These are phyloP conservation scores for Leccinum incarnatum DNA, from an alignment of 768 basidiomycete genomes.

Conservation along the genomic window DNA sequence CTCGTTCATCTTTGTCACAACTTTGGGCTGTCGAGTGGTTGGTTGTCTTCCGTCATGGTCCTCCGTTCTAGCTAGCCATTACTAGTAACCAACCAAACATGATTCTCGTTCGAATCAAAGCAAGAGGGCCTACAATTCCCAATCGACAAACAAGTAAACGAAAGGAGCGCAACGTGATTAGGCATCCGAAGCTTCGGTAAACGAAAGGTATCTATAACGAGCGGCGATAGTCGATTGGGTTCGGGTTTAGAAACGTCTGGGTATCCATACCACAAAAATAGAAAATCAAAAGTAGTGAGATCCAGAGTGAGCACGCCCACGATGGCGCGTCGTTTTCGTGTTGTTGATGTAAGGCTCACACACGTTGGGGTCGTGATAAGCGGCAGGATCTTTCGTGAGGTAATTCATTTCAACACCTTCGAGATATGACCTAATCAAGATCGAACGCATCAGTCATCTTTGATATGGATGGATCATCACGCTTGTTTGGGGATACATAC, in stretches of 20 bases:
- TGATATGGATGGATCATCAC: neutral
- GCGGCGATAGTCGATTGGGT: neutral
- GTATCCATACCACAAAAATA: neutral
- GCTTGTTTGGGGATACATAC: neutral
- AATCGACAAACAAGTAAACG: neutral
- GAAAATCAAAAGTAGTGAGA: neutral
- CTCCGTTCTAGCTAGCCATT: no score
- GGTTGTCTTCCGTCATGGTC: no score
- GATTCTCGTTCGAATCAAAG: no score
- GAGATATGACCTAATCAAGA: slow-evolving; percentile 58
- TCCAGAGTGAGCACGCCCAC: neutral
- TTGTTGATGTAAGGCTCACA: slow-evolving; percentile 49
- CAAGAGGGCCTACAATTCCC: neutral
- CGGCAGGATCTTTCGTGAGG: slow-evolving; percentile 61
- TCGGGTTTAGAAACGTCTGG: neutral
- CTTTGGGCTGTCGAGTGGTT: no score
- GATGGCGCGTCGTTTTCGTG: slow-evolving; percentile 2
- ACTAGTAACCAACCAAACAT: no score
- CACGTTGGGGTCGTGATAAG: slow-evolving; percentile 55
- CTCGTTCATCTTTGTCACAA: no score
- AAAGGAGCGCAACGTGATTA: neutral
- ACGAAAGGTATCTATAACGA: neutral
- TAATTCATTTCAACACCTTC: slow-evolving; percentile 58
- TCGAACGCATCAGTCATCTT: neutral
- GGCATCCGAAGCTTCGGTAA: neutral